phyloP scores from a whole-genome alignment of 495 filamentous ascomycete genomes.

The Aspergillus funiculosus region DNA sequence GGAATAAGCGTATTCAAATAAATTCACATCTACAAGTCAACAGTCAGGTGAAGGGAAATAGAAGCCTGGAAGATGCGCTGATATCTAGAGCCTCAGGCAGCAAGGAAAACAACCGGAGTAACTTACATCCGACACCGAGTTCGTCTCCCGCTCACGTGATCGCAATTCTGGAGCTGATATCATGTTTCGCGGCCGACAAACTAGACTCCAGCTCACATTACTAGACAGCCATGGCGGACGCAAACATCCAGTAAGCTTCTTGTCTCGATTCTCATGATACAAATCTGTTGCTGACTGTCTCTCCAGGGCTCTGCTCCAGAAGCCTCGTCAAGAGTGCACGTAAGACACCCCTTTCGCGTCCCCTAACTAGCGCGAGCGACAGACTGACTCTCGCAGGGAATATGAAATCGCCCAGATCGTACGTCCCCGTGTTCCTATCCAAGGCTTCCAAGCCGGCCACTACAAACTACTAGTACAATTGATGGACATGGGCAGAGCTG shows the following conservation, averaged over 20 bases:
- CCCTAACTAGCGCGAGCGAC: not conserved
- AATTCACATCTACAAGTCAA: too few species aligned
- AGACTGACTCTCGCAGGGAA: conserved; percentile 1
- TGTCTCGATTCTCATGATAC: too few species aligned
- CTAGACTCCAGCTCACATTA: not conserved
- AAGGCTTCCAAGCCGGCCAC: not conserved
- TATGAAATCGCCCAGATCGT: conserved; percentile 17
- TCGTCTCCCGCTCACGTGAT: conserved; percentile 1
- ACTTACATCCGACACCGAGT: not conserved
- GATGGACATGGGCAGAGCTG: too few species aligned
- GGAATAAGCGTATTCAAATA: too few species aligned
- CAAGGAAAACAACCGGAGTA: not conserved
- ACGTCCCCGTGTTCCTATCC: not conserved
- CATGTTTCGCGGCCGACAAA: conserved; percentile 11
- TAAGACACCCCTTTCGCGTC: conserved; percentile 5
- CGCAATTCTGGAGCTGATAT: conserved; percentile 16
- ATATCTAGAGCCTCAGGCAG: not conserved
- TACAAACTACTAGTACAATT: too few species aligned
- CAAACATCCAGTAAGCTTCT: conserved; percentile 13
- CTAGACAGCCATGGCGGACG: conserved; percentile 12
- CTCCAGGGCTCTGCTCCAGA: conserved; percentile 11
- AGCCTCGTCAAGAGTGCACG: conserved; percentile 16
- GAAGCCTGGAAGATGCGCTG: too few species aligned
- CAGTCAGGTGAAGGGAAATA: too few species aligned
- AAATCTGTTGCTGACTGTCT: not conserved